Evolutionary conservation across 2,329 filamentous ascomycete genomes (phyloP).

Genomic region (Fusarium albidum): DNA sequence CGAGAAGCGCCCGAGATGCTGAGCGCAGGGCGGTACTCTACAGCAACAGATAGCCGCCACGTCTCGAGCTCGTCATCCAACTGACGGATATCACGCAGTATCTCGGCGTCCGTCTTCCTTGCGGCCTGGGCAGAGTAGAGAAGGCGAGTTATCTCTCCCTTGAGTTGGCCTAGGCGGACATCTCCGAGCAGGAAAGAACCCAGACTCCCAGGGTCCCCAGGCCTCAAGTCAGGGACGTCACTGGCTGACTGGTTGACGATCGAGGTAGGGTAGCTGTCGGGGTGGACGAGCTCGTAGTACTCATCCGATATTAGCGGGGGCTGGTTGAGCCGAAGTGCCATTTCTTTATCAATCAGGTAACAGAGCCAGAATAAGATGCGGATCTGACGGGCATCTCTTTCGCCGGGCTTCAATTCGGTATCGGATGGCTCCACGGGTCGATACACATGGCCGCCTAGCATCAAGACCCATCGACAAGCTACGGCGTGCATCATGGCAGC

Average conservation of each 20-base stretch:
- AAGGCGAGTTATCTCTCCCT: slow-evolving; percentile 55
- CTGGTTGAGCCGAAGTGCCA: slow-evolving; percentile 59
- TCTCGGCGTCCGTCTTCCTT: slow-evolving; percentile 60
- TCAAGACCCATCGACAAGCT: slow-evolving; percentile 56
- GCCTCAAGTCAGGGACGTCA: neutral
- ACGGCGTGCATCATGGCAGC: slow-evolving; percentile 53
- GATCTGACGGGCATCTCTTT: slow-evolving; percentile 43
- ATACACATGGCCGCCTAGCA: slow-evolving; percentile 54
- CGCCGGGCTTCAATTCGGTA: slow-evolving; percentile 18
- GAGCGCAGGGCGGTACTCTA: slow-evolving; percentile 54
- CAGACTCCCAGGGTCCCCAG: neutral
- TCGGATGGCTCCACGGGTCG: slow-evolving; percentile 17
- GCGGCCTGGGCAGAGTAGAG: slow-evolving; percentile 58
- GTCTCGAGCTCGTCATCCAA: slow-evolving; percentile 62
- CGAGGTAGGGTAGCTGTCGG: slow-evolving; percentile 37
- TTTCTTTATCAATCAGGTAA: slow-evolving; percentile 63
- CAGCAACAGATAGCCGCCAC: slow-evolving; percentile 59
- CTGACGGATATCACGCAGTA: slow-evolving; percentile 61
- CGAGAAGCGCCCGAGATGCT: slow-evolving; percentile 42
- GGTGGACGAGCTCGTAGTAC: slow-evolving; percentile 37
- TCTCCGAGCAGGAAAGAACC: slow-evolving; percentile 53
- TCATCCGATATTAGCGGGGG: slow-evolving; percentile 56
- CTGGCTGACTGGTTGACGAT: neutral
- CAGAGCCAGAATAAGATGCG: slow-evolving; percentile 61
- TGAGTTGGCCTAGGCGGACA: slow-evolving; percentile 58